Evolutionary conservation across 1,284 basidiomycete species (phyloP).

Genomic region (Athelia sp.): DNA sequence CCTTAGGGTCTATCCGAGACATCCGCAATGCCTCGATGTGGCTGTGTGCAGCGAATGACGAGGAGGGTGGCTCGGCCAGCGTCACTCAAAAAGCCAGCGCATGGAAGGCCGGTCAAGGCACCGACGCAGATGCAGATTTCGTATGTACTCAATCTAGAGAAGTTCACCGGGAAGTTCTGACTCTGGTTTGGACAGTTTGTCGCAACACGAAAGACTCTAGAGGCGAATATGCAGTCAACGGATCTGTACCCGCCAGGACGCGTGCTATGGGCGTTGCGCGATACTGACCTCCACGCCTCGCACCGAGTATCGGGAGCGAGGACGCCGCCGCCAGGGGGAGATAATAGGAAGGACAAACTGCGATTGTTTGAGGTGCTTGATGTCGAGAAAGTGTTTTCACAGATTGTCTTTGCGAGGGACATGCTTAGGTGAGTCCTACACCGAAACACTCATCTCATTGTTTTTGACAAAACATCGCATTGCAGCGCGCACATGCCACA

Average conservation of each 20-base stretch:
- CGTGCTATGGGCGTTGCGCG: constrained; percentile 72
- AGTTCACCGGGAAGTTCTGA: constrained; percentile 7
- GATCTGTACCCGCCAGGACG: constrained; percentile 77
- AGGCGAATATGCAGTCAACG: constrained; percentile 78
- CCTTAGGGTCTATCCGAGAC: constrained; percentile 74
- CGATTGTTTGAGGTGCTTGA: constrained; percentile 71
- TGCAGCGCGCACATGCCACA: constrained; percentile 60
- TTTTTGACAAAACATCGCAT: too few relatives aligned
- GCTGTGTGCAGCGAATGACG: constrained; percentile 68
- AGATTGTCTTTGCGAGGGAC: constrained; percentile 75
- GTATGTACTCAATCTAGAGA: constrained; percentile 30
- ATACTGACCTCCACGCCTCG: constrained; percentile 56
- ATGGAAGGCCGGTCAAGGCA: constrained; percentile 53
- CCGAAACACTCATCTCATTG: too few relatives aligned
- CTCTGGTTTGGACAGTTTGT: constrained; percentile 47
- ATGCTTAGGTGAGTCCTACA: constrained; percentile 79
- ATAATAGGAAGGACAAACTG: constrained; percentile 36
- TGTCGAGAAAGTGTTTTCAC: constrained; percentile 70
- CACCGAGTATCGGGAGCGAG: constrained; percentile 11
- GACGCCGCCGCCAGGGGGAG: not conserved
- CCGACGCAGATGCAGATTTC: constrained; percentile 58
- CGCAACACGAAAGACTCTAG: constrained; percentile 74
- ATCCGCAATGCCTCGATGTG: constrained; percentile 71
- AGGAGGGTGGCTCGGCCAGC: constrained; percentile 49
- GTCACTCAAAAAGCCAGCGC: constrained; percentile 54